Percentiles rank a stretch among this genome's conserved stretches.
phyloP scores from a whole-genome alignment of 495 filamentous ascomycete species.

The Hyaloscypha hepaticicola region DNA sequence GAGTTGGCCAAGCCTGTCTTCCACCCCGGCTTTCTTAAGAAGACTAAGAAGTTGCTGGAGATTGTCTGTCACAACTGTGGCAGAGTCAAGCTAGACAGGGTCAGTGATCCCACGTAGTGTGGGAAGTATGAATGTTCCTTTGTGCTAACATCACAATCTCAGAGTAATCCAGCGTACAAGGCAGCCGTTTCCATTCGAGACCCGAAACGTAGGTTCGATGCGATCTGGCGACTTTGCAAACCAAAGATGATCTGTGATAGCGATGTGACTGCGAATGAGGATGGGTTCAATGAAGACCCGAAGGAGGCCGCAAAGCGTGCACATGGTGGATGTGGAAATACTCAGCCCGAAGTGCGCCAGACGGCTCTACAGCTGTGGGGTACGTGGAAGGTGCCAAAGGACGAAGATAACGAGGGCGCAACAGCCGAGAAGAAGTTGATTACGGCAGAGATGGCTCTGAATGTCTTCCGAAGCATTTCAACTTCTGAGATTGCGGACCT shows the following conservation, averaged over 20 bases:
- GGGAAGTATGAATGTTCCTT: slow-evolving; percentile 46
- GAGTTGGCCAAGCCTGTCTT: slow-evolving; percentile 93
- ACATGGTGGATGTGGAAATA: slow-evolving; percentile 93
- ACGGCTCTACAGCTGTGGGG: slow-evolving; percentile 80
- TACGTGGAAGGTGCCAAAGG: slow-evolving; percentile 76
- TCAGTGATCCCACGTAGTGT: slow-evolving; percentile 59
- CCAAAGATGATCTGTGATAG: slow-evolving; percentile 78
- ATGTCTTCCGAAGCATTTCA: slow-evolving; percentile 80
- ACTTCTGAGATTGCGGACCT: slow-evolving; percentile 79
- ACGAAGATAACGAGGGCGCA: slow-evolving; percentile 59
- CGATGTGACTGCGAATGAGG: slow-evolving; percentile 62
- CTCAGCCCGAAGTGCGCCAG: slow-evolving; percentile 81
- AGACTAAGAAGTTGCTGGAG: slow-evolving; percentile 97
- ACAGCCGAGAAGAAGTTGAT: slow-evolving; percentile 82
- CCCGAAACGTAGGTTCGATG: slow-evolving; percentile 88
- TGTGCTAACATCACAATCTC: slow-evolving; percentile 61
- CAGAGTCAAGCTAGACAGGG: slow-evolving; percentile 90
- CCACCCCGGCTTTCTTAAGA: slow-evolving; percentile 93
- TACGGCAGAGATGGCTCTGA: slow-evolving; percentile 78
- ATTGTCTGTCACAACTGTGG: slow-evolving; percentile 98
- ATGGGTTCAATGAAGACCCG: slow-evolving; percentile 49
- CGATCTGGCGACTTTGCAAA: slow-evolving; percentile 86
- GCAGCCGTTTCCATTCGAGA: slow-evolving; percentile 81
- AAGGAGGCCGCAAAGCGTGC: slow-evolving; percentile 46
- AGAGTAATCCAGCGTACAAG: slow-evolving; percentile 82